A percentile compares a stretch with the other conserved stretches of the same genome.
Conservation (phyloP, 2,329 filamentous ascomycete genomes). For the Fusarium equiseti region DNA sequence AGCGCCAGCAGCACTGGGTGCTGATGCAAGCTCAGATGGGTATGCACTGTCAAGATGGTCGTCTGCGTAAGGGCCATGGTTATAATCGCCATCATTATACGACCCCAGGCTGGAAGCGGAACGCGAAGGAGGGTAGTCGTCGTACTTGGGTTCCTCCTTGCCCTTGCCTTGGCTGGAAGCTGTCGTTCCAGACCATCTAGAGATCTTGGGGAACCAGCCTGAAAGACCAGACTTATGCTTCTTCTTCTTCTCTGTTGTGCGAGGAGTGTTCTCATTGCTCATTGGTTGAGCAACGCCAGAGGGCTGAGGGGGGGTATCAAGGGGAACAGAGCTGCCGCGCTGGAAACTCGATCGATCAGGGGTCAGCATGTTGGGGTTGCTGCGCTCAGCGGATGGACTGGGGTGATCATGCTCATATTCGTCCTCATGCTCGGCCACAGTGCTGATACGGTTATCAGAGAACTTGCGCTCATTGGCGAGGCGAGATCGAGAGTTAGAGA, state of each 20-base stretch:
- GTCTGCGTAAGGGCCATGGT: slow-evolving; percentile 67
- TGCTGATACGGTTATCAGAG: slow-evolving; percentile 87
- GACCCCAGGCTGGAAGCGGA: slow-evolving; percentile 81
- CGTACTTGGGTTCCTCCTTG: slow-evolving; percentile 70
- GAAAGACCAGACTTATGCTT: slow-evolving; percentile 93
- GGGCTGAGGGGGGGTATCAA: slow-evolving; percentile 70
- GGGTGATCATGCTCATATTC: slow-evolving; percentile 70
- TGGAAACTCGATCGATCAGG: slow-evolving; percentile 65
- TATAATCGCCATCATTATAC: slow-evolving; percentile 70
- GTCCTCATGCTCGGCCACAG: slow-evolving; percentile 85
- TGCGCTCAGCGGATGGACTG: slow-evolving; percentile 55
- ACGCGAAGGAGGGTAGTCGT: slow-evolving; percentile 73
- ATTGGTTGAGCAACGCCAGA: slow-evolving; percentile 54
- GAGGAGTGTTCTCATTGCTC: slow-evolving; percentile 84
- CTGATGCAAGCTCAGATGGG: slow-evolving; percentile 58
- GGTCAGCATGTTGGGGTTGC: slow-evolving; percentile 68
- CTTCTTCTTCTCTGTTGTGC: slow-evolving; percentile 77
- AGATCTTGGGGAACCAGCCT: slow-evolving; percentile 88
- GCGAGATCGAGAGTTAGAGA: slow-evolving; percentile 63
- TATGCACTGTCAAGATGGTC: slow-evolving; percentile 72
- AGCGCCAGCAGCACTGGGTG: slow-evolving; percentile 38
- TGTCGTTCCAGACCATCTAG: slow-evolving; percentile 97
- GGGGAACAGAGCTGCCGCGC: slow-evolving; percentile 66
- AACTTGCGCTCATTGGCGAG: slow-evolving; percentile 66
- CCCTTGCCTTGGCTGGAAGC: slow-evolving; percentile 84